phyloP scores from a whole-genome alignment of 495 filamentous ascomycete genomes.

The Tirmania nivea region DNA sequence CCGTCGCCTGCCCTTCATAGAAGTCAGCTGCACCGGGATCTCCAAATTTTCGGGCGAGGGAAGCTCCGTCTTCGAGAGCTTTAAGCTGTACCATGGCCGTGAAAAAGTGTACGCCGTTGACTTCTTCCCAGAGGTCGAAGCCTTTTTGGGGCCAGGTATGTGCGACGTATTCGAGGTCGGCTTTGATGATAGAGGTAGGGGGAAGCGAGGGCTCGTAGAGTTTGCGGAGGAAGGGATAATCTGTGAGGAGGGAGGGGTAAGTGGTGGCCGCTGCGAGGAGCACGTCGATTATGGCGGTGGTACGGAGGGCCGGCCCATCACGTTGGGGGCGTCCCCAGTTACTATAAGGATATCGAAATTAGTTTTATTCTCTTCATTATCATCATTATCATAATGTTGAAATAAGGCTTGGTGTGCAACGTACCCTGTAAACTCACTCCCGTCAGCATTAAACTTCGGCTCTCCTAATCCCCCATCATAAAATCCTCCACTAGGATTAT shows the following conservation, averaged over 20 bases:
- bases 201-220: slow-evolving; percentile 19
- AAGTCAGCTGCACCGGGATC: slow-evolving; percentile 21
- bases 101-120: slow-evolving; percentile 36
- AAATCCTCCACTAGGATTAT: slow-evolving; percentile 34
- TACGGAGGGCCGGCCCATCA: slow-evolving; percentile 35
- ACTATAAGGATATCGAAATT: slow-evolving; percentile 16
- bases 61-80: slow-evolving; percentile 21
- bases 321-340: slow-evolving; percentile 42
- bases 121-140: slow-evolving; percentile 35
- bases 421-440: slow-evolving; percentile 25
- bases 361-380: slow-evolving; percentile 2
- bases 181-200: slow-evolving; percentile 27
- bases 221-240: slow-evolving; percentile 16
- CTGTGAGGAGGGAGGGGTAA: slow-evolving; percentile 16
- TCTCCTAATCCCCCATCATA: slow-evolving; percentile 33
- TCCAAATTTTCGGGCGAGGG: slow-evolving; percentile 16
- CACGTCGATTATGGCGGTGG: slow-evolving; percentile 27
- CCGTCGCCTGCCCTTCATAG: slow-evolving; percentile 19
- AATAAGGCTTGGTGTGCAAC: background rate
- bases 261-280: slow-evolving; percentile 21
- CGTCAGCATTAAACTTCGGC: slow-evolving; percentile 37
- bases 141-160: slow-evolving; percentile 27
- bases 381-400: background rate
- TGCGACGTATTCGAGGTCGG: slow-evolving; percentile 31
- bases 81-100: slow-evolving; percentile 34